Evolutionary conservation across 768 basidiomycete genomes (phyloP), one percentile per base, ranked within the genome.

Genomic region (Xanthoconium stramineum): DNA sequence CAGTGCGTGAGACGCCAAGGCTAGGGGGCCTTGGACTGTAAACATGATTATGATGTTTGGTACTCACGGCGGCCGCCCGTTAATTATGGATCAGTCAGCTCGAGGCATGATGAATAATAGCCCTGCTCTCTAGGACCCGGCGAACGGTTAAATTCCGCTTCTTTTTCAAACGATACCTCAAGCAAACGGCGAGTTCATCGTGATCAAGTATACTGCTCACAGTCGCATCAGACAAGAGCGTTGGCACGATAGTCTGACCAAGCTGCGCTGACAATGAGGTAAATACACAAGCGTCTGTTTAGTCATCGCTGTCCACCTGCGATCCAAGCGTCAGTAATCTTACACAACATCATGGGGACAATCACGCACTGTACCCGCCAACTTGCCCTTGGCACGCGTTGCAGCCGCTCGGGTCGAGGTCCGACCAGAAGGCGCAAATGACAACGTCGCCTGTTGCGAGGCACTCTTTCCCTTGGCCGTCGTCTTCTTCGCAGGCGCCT

Each of bases 341-440:
- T 10, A 8, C 3, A 46, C 9, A 12, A 39, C n/a, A 29, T 36
- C 40, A 13, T 8, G 13, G 13, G 13, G 24, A 30, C 15, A 13
- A 30, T 46, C 50, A 71, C 76, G 56, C 48, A 81, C 79, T 52
- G 69, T 67, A 37, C 64, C 73, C 4, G 82, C 79, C 71, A 88
- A 81, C 71, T 74, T 89, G 42, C 80, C 80, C 63, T 77, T 82
- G 11, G 90, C 86, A 62, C 76, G 84, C 17, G 83, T 77, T 8
- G 90, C 89, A 14, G 90, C 89, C 0, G 86, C 79, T 50, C 89
- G 72, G 1, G 84, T 82, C 15, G 84, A 80, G 35, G 62, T 69
- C 9, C 85, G 74, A 8, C 80, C 80, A 32, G 78, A 76, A 11
- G 88, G 84, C 0, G 84, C 80, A 58, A 91, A 91, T 36, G 72